Conservation (phyloP, 2,329 filamentous ascomycete genomes). For the Shiraia sp. region DNA sequence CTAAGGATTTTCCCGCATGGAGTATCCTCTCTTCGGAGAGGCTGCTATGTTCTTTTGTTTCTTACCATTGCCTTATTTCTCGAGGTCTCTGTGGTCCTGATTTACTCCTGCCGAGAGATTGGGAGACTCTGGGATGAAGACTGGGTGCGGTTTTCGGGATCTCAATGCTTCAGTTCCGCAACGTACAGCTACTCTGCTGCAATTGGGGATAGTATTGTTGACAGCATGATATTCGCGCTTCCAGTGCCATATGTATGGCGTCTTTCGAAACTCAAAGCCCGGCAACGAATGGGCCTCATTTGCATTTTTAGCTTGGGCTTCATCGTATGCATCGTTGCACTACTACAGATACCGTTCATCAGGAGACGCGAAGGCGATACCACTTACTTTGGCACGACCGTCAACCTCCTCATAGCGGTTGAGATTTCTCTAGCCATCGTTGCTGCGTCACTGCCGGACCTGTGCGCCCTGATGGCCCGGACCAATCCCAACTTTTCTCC, state of each 20-base stretch:
- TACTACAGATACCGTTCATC: constrained; percentile 35
- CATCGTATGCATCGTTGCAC: constrained; percentile 30
- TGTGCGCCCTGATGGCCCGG: constrained; percentile 26
- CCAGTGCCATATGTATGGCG: constrained; percentile 31
- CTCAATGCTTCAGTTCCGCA: constrained; percentile 29
- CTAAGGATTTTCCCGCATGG: constrained; percentile 40
- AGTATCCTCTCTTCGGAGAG: constrained; percentile 17
- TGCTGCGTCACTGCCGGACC: constrained; percentile 30
- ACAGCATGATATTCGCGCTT: constrained; percentile 31
- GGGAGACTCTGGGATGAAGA: constrained; percentile 25
- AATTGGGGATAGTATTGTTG: constrained; percentile 29
- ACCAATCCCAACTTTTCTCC: constrained; percentile 25
- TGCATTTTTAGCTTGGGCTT: constrained; percentile 30
- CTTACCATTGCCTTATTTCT: constrained; percentile 23
- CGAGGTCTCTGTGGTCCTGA: constrained; percentile 27
- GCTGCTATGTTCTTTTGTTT: constrained; percentile 20
- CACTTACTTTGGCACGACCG: constrained; percentile 28
- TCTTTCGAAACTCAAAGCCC: constrained; percentile 21
- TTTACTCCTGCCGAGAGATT: constrained; percentile 27
- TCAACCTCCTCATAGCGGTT: constrained; percentile 32
- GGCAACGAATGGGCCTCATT: constrained; percentile 26
- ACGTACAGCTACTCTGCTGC: constrained; percentile 32
- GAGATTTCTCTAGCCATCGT: constrained; percentile 31
- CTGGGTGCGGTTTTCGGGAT: constrained; percentile 25
- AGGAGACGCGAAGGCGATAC: constrained; percentile 18